A percentile compares a stretch with the other conserved stretches of the same genome.
phyloP scores from a whole-genome alignment of 2,329 filamentous ascomycete species.

The Fusarium circinatum region DNA sequence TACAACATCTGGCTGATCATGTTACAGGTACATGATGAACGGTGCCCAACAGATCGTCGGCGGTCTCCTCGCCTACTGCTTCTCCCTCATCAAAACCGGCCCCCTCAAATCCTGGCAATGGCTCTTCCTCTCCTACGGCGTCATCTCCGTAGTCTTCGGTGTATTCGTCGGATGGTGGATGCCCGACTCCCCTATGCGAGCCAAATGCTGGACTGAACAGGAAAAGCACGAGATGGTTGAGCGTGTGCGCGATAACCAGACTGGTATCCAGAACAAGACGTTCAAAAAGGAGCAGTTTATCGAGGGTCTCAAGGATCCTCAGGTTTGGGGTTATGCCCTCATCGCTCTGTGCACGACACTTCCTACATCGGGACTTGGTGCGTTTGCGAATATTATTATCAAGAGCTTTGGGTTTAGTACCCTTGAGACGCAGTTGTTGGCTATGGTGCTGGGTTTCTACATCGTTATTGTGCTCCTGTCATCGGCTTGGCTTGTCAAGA shows the following conservation, averaged over 20 bases:
- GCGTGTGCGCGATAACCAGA: slow-evolving; percentile 69
- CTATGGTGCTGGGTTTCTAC: slow-evolving; percentile 79
- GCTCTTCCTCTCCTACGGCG: slow-evolving; percentile 74
- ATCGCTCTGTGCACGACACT: slow-evolving; percentile 78
- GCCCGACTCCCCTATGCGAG: slow-evolving; percentile 77
- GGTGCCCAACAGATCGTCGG: slow-evolving; percentile 78
- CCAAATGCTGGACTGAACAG: slow-evolving; percentile 73
- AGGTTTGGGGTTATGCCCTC: slow-evolving; percentile 71
- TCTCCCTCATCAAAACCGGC: slow-evolving; percentile 62
- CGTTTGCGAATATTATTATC: slow-evolving; percentile 81
- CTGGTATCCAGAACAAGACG: slow-evolving; percentile 66
- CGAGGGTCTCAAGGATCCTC: slow-evolving; percentile 70
- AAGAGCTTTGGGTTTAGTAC: slow-evolving; percentile 71
- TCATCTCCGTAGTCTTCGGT: slow-evolving; percentile 70
- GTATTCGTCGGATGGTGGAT: slow-evolving; percentile 71
- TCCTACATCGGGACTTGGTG: slow-evolving; percentile 77
- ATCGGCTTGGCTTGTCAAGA: slow-evolving; percentile 75
- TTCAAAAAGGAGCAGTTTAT: slow-evolving; percentile 59
- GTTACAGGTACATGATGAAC: slow-evolving; percentile 72
- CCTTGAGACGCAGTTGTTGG: slow-evolving; percentile 76
- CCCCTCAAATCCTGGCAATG: slow-evolving; percentile 73
- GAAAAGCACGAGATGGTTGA: slow-evolving; percentile 73
- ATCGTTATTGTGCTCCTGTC: slow-evolving; percentile 76
- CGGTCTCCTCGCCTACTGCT: slow-evolving; percentile 75
- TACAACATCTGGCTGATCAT: fast-evolving